Percentiles rank a stretch among this genome's conserved stretches.
Conservation (phyloP, 768 basidiomycete genomes). For the Amylocystis lapponica region DNA sequence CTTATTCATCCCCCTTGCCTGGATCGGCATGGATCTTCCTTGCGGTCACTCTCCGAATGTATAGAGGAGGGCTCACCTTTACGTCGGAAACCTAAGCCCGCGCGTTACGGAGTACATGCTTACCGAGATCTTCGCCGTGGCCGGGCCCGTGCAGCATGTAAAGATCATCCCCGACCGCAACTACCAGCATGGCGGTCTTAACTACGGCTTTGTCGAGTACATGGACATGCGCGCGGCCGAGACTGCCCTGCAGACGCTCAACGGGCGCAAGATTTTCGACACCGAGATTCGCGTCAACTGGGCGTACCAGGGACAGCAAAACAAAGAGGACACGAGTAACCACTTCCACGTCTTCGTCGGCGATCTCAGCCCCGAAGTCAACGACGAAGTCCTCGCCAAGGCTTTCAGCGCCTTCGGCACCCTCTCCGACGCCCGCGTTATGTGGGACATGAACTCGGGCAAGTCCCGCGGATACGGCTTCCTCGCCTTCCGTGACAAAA, state of each 20-base stretch:
- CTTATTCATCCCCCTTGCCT: not conserved
- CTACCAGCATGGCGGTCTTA: constrained; percentile 98
- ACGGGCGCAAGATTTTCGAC: constrained; percentile 99
- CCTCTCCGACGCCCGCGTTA: constrained; percentile 95
- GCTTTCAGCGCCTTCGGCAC: constrained; percentile 97
- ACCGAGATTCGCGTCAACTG: constrained; percentile 99
- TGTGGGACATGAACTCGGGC: constrained; percentile 99
- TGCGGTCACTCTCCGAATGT: not conserved
- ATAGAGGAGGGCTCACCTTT: constrained; percentile 92
- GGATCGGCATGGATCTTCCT: not conserved
- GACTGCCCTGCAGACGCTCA: constrained; percentile 96
- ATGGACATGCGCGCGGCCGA: constrained; percentile 98
- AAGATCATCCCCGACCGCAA: constrained; percentile 99
- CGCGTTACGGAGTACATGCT: constrained; percentile 99
- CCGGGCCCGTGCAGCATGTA: constrained; percentile 95
- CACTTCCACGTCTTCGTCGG: constrained; percentile 99
- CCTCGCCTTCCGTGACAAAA: constrained; percentile 97
- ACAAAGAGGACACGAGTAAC: constrained; percentile 96
- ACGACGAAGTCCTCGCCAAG: constrained; percentile 93
- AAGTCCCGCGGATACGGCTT: constrained; percentile 98
- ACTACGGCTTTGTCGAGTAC: constrained; percentile 99
- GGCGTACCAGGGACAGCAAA: constrained; percentile 98
- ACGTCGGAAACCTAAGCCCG: constrained; percentile 96
- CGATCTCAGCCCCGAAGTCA: constrained; percentile 98
- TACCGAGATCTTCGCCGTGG: constrained; percentile 94